A percentile compares a stretch with the other conserved stretches of the same genome.
phyloP scores from a whole-genome alignment of 257 asterid species.

The Nicotiana obtusifolia region DNA sequence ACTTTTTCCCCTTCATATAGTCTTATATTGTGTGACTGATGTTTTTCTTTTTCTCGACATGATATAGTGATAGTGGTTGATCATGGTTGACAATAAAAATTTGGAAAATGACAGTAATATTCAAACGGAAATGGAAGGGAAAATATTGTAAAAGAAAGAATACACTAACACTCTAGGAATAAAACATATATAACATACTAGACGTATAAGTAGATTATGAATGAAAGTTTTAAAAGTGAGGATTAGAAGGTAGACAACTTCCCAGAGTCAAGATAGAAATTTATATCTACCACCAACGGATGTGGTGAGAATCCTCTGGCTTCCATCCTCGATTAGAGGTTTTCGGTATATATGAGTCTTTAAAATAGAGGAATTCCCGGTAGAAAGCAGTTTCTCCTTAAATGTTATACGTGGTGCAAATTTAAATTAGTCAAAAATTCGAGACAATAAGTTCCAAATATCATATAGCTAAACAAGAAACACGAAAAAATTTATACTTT shows the following conservation, averaged over 20 bases:
- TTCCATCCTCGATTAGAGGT: too few species aligned
- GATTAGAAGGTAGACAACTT: not conserved
- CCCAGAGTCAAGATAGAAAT: not conserved
- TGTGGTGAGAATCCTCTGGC: too few species aligned
- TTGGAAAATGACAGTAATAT: not conserved
- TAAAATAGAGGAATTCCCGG: too few species aligned
- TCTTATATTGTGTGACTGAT: not conserved
- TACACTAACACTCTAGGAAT: not conserved
- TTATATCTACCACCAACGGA: too few species aligned
- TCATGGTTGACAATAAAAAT: not conserved
- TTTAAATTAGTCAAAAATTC: too few species aligned
- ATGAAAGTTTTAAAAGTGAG: not conserved
- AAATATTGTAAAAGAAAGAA: too few species aligned
- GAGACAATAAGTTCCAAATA: too few species aligned
- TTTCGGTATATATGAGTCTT: too few species aligned
- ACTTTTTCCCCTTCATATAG: not conserved
- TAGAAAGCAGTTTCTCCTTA: too few species aligned
- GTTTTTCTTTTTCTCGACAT: not conserved
- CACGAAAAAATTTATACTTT: too few species aligned
- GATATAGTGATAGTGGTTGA: not conserved
- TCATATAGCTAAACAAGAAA: too few species aligned
- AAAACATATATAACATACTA: not conserved
- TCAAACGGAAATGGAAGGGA: not conserved
- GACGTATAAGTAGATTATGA: not conserved
- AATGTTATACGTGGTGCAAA: too few species aligned